Percentiles rank a stretch among this genome's conserved stretches.
These are phyloP conservation scores for Leccinum arenicola DNA, from an alignment of 768 basidiomycete genomes.

Conservation along the genomic window DNA sequence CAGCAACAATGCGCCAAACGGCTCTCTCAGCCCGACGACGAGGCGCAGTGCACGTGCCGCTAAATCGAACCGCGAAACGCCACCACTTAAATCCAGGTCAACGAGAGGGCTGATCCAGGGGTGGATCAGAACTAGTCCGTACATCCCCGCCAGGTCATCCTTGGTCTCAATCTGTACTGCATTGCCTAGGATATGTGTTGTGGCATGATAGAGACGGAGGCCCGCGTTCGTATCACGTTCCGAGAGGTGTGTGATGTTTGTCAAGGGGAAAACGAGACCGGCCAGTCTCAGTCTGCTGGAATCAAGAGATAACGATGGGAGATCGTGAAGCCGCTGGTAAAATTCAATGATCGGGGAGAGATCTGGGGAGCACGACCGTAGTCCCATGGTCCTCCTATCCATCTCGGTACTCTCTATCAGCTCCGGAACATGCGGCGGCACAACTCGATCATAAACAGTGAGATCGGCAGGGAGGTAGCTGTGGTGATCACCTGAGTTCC, in stretches of 20 bases:
- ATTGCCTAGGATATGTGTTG: neutral
- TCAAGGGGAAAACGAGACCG: neutral
- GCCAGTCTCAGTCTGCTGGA: neutral
- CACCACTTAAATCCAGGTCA: neutral
- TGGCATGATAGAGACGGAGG: neutral
- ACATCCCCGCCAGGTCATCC: neutral
- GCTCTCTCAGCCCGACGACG: neutral
- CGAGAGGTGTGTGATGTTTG: neutral
- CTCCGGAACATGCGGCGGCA: neutral
- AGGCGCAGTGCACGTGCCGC: neutral
- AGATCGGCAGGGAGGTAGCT: neutral
- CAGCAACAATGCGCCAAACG: neutral
- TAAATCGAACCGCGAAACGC: neutral
- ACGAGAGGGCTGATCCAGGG: neutral
- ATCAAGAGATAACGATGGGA: neutral
- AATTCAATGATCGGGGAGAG: neutral
- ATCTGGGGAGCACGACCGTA: neutral
- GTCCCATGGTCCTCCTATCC: neutral
- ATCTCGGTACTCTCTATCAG: neutral
- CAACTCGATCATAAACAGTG: neutral
- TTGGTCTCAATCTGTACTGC: neutral
- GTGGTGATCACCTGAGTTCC: neutral
- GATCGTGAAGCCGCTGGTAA: neutral
- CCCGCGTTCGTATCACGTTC: neutral
- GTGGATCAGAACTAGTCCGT: neutral